Evolutionary conservation across 2,329 filamentous ascomycete genomes (phyloP).

Genomic region (Salinomyces thailandicus): DNA sequence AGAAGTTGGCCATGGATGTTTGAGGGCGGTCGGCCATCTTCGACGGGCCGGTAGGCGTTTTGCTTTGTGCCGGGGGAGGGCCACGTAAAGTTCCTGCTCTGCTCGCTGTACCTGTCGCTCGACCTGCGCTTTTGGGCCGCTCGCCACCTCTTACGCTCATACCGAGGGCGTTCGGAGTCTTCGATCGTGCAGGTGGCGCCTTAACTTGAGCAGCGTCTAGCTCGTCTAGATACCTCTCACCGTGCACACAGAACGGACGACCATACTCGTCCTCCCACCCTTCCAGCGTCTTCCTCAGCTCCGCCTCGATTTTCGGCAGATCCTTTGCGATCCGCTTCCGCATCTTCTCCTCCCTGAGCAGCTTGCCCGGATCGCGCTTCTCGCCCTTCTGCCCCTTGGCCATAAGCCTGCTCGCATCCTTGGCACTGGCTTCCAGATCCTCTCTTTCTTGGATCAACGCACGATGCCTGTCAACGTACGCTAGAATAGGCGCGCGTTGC

Average conservation of each 20-base stretch:
- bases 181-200: conserved; percentile 45
- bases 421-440: conserved; percentile 78
- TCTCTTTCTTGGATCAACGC: conserved; percentile 75
- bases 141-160: conserved; percentile 12
- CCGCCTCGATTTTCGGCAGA: conserved; percentile 76
- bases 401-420: conserved; percentile 90
- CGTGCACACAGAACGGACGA: conserved; percentile 83
- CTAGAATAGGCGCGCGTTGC: conserved; percentile 74
- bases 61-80: conserved; percentile 31
- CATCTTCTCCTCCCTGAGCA: conserved; percentile 96
- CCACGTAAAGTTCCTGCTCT: conserved; percentile 33
- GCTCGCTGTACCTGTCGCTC: conserved; percentile 17
- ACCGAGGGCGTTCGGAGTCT: conserved; percentile 49
- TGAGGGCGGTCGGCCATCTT: conserved; percentile 23
- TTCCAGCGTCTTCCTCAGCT: conserved; percentile 73
- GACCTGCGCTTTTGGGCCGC: conserved; percentile 20
- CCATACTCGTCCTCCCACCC: conserved; percentile 91
- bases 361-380: conserved; percentile 83
- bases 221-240: conserved; percentile 79
- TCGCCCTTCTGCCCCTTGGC: conserved; percentile 85
- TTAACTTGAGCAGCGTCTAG: conserved; percentile 56
- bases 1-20: conserved; percentile 18
- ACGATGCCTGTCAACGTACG: conserved; percentile 73
- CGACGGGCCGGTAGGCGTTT: conserved; percentile 29
- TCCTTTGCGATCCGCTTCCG: conserved; percentile 95